phyloP scores from a whole-genome alignment of 805 yeast species.

The Starmerella sp. region DNA sequence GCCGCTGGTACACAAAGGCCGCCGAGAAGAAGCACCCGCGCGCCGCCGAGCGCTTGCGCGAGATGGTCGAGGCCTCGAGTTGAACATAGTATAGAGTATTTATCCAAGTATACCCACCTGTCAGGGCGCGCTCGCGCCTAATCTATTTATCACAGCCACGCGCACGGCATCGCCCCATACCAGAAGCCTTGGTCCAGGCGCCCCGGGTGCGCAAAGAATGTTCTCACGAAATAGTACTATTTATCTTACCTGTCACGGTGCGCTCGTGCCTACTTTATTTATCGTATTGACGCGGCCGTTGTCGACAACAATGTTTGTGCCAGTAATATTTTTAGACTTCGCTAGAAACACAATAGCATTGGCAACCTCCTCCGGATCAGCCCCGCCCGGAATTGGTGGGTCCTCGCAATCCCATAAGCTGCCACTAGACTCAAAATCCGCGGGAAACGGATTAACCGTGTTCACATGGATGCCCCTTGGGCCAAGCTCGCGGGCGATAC shows the following conservation, averaged over 20 bases:
- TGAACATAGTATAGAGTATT: background rate
- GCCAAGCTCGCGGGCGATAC: background rate
- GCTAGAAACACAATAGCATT: background rate
- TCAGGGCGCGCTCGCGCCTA: too few relatives aligned
- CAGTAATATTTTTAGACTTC: background rate
- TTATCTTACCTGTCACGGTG: too few relatives aligned
- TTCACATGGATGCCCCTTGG: background rate
- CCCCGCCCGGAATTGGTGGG: background rate
- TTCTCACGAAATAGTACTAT: too few relatives aligned
- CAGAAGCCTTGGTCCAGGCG: too few relatives aligned
- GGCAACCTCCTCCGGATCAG: background rate
- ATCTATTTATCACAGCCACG: too few relatives aligned
- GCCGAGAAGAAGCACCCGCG: constrained; percentile 52
- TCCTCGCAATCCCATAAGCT: background rate
- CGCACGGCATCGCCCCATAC: too few relatives aligned
- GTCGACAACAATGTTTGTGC: background rate
- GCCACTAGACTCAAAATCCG: background rate
- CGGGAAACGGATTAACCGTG: background rate
- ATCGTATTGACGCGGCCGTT: background rate
- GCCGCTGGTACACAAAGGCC: constrained; percentile 47
- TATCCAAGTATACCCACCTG: background rate
- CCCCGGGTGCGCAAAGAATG: too few relatives aligned
- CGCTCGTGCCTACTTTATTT: too few relatives aligned
- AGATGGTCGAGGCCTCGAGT: background rate
- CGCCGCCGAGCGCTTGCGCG: constrained; percentile 30